Base-by-base conservation (phyloP, 1,284 basidiomycete species). In the Neotropicomus parvogracilis region DNA sequence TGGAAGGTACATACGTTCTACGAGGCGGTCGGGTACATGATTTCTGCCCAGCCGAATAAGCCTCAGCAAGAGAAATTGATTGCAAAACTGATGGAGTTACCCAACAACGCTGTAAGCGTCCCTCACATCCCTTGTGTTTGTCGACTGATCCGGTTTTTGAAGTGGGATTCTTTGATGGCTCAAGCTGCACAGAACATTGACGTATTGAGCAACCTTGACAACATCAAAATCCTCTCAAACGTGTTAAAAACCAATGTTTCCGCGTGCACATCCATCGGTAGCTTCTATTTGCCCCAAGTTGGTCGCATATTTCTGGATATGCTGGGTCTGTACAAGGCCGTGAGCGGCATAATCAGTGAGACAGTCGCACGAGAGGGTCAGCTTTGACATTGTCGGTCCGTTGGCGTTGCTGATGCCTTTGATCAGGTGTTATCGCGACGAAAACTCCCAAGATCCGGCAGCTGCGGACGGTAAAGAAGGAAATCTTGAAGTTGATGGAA, bases 11-110 rank as follows among this genome's bases (percentile, higher is more conserved):
- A 95, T 68, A 95, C 92, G 0, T 97, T 95, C 75, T 97, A 97
- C 63, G 95, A 99, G 72, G 97, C 97, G 7, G 90, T 98, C 41
- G 97, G 97, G 17, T 94, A 98, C 74, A 99, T 99, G 97, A 97
- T 99, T 60, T 93, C 95, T 16, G 94, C 95, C 2, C 97, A 99
- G 67, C 95, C 95, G 37, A 97, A 99, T 70, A 95, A 97, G 67
- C 88, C 91, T 14, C 91, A 90, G 57, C 97, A 98, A 70, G 97
- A 99, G 73, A 88, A 92, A 55, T 75, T 99, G 48, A 98, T 99
- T 48, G 77, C 83, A 21, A 97, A 95, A 66, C 72, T 99, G 44
- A 99, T 99, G 97, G 92, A 97, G 58, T 73, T 97, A 58, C 97
- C 97, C 0, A 99, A 99, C 69, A 94, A 88, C 58, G 95, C 95